These are phyloP conservation scores for Spergularia bocconei DNA, from an alignment of 148 eudicot species.

Conservation along the genomic window DNA sequence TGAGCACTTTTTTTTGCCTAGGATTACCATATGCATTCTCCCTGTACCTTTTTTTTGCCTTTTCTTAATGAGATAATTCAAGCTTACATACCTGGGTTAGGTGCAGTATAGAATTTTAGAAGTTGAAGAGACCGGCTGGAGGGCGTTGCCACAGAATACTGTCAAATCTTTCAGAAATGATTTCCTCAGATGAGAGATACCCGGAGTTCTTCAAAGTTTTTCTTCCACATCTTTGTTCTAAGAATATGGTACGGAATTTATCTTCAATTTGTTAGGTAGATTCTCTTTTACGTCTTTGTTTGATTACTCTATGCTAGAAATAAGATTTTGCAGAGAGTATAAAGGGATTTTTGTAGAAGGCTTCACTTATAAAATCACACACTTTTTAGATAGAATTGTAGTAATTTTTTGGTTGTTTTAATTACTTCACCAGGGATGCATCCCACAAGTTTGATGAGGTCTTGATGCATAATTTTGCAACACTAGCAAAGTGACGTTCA, in stretches of 20 bases:
- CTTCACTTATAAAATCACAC: too few species aligned
- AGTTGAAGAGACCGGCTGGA: too few species aligned
- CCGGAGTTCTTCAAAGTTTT: constrained; percentile 23
- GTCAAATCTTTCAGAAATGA: constrained; percentile 13
- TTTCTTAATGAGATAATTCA: background rate
- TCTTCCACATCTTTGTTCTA: constrained; percentile 14
- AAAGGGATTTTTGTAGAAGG: background rate
- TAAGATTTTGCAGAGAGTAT: background rate
- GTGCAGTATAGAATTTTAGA: background rate
- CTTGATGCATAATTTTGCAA: too few species aligned
- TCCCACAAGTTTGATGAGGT: too few species aligned
- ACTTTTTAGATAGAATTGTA: too few species aligned
- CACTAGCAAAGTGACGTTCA: too few species aligned
- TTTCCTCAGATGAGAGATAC: constrained; percentile 18
- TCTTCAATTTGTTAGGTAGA: background rate
- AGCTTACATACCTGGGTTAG: background rate
- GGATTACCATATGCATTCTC: too few species aligned
- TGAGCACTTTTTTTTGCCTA: too few species aligned
- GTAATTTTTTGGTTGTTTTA: too few species aligned
- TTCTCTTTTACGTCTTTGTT: background rate
- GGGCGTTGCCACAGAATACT: background rate
- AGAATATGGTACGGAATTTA: constrained; percentile 10
- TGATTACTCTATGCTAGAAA: background rate
- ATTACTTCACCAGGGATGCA: too few species aligned
- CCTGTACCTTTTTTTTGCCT: background rate